A percentile compares a stretch with the other conserved stretches of the same genome.
Conservation (phyloP, 148 eudicot genomes). For the Rhododendron molle region DNA sequence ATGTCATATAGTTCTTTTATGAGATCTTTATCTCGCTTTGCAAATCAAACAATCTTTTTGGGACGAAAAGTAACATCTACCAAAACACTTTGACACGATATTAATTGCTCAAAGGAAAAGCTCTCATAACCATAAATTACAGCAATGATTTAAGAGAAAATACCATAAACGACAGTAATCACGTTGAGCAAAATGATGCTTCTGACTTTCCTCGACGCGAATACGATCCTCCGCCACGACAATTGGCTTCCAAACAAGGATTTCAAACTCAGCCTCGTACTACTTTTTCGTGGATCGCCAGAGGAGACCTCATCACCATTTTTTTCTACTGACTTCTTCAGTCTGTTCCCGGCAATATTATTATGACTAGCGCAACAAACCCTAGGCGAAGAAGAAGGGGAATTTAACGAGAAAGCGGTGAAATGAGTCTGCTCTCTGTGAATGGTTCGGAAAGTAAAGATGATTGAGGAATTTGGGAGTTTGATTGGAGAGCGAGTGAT, state of each 20-base stretch:
- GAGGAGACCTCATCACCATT: slow-evolving; percentile 10
- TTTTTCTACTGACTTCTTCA: not conserved
- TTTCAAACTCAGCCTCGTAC: slow-evolving; percentile 16
- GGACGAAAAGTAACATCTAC: not conserved
- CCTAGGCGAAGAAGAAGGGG: slow-evolving; percentile 7
- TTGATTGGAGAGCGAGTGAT: not conserved
- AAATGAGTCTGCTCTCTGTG: slow-evolving; percentile 4
- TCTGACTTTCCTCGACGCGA: slow-evolving; percentile 49
- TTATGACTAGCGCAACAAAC: not conserved
- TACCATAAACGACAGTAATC: slow-evolving; percentile 55
- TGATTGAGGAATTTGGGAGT: not conserved
- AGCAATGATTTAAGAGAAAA: not conserved
- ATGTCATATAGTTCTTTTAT: too few relatives aligned
- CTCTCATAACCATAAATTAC: not conserved
- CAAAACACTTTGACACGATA: not conserved
- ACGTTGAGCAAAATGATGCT: slow-evolving; percentile 65
- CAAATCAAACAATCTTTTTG: too few relatives aligned
- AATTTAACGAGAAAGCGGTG: not conserved
- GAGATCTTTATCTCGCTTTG: not conserved
- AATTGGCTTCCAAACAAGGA: slow-evolving; percentile 35
- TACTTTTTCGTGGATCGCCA: not conserved
- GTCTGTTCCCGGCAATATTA: not conserved
- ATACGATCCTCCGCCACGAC: slow-evolving; percentile 45
- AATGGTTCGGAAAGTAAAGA: slow-evolving; percentile 1
- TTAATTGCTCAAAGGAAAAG: not conserved